These are phyloP conservation scores for Stachybotrys chartarum DNA, from an alignment of 2,329 filamentous ascomycete species.

Conservation along the genomic window DNA sequence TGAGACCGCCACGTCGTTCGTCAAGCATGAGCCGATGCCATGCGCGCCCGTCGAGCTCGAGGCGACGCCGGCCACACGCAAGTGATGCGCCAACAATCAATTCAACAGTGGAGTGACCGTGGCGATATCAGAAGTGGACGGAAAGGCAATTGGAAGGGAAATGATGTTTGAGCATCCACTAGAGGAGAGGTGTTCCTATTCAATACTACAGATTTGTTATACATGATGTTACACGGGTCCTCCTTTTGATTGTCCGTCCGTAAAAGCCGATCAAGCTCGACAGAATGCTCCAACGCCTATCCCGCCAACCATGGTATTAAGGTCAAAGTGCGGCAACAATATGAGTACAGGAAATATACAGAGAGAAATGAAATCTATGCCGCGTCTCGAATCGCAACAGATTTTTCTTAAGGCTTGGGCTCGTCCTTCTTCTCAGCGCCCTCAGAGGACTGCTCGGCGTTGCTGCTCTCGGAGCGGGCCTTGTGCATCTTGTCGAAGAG, in stretches of 20 bases:
- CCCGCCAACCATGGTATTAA: constrained; percentile 39
- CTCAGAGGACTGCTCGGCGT: constrained; percentile 42
- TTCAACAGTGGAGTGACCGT: constrained; percentile 19
- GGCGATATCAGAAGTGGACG: constrained; percentile 13
- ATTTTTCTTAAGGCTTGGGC: constrained; percentile 51
- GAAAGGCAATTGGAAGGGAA: background rate
- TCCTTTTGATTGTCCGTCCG: constrained; percentile 30
- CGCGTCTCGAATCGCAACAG: constrained; percentile 24
- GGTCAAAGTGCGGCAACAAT: constrained; percentile 24
- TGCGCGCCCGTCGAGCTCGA: constrained; percentile 12
- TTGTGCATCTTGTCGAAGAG: constrained; percentile 99
- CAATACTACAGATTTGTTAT: constrained; percentile 38
- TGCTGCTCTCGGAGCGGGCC: constrained; percentile 63
- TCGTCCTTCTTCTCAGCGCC: constrained; percentile 67
- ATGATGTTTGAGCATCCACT: constrained; percentile 13
- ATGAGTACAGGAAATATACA: constrained; percentile 45
- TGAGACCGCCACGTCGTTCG: background rate
- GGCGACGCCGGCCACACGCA: constrained; percentile 4
- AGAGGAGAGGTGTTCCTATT: constrained; percentile 53
- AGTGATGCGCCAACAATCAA: constrained; percentile 18
- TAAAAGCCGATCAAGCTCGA: constrained; percentile 33
- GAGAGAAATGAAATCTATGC: constrained; percentile 25
- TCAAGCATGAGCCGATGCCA: constrained; percentile 4
- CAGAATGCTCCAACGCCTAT: constrained; percentile 45
- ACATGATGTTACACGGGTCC: constrained; percentile 34